Conservation (phyloP, 139 green algal species). For the Chlorella sp. region DNA sequence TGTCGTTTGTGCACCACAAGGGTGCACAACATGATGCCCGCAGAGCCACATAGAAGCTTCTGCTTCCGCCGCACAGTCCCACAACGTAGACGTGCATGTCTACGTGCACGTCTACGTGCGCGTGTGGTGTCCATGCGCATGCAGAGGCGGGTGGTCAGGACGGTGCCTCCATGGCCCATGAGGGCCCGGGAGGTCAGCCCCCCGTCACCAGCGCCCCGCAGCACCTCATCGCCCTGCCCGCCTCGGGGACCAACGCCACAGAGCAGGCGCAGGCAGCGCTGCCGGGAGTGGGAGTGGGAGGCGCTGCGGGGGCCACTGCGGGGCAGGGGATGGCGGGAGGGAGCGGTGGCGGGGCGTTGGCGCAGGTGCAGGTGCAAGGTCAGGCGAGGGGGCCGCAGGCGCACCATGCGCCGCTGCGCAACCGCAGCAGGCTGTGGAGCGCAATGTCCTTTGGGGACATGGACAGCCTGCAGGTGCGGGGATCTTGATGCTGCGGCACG, state of each 20-base stretch:
- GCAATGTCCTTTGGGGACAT: slow-evolving; percentile 44
- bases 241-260: not conserved
- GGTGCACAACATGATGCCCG: no score
- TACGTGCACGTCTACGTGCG: no score
- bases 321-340: not conserved
- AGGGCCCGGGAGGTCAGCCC: slow-evolving; percentile 32
- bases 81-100: no score
- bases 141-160: no score
- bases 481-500: no score
- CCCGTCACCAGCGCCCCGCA: slow-evolving; percentile 40
- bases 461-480: slow-evolving; percentile 30
- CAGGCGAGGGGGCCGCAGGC: not conserved
- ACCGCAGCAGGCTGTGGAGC: slow-evolving; percentile 47
- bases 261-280: not conserved
- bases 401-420: slow-evolving; percentile 30
- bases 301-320: not conserved
- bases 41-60: no score
- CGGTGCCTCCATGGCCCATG: no score
- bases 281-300: not conserved
- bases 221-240: not conserved
- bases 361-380: no score
- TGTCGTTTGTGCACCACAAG: no score
- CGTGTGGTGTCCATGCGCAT: no score
- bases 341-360: not conserved
- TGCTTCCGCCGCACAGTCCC: no score